Base-by-base conservation (phyloP, 768 basidiomycete genomes). In the Phylloporus arenicola region DNA sequence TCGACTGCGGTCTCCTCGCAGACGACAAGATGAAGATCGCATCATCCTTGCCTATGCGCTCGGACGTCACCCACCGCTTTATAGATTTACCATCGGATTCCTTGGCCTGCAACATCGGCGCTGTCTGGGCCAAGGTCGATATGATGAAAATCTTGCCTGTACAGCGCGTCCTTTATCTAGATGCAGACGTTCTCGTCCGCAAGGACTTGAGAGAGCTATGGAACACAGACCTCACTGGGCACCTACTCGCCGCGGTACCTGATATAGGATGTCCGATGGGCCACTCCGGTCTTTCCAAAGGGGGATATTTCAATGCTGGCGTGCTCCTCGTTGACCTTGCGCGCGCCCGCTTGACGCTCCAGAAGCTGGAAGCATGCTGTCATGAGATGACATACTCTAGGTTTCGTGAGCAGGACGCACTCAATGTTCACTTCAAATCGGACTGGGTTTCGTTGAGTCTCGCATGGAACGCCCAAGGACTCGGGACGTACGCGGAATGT, bases 391-490 rank as follows among this genome's bases (percentile, higher is more conserved):
- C 43, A 33, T 43, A 67, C 10, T 57, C 72, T 3, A 62, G 40
- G 27, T 75, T 65, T 54, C 58, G 54, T 2, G 80, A 81, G 51
- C 81, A 82, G 47, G 81, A 83, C 57, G 72, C 62, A 9, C 63
- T 82, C 50, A 81, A 80, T 52, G 57, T 50, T 17, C 69, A 74
- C 57, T 80, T 81, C 54, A 57, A 53, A n/a, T 63, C 51, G 6
- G 59, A 70, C 30, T 81, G 79, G 78, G 52, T 54, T n/a, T 45
- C 65, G 33, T 50, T 82, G 25, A 59, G 62, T 45, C 62, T 78
- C 27, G 51, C 47, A 29, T 82, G 79, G 78, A 82, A 82, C 49
- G 80, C 79, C 4, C 78, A 80, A 43, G 80, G 81, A 4, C 64
- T 81, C 25, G 79, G 78, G 11, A 79, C 79, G 10, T 83, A 81